Evolutionary conservation across 768 basidiomycete genomes (phyloP), one percentile per base, ranked within the genome.

Genomic region (Hygrocybe punicea): DNA sequence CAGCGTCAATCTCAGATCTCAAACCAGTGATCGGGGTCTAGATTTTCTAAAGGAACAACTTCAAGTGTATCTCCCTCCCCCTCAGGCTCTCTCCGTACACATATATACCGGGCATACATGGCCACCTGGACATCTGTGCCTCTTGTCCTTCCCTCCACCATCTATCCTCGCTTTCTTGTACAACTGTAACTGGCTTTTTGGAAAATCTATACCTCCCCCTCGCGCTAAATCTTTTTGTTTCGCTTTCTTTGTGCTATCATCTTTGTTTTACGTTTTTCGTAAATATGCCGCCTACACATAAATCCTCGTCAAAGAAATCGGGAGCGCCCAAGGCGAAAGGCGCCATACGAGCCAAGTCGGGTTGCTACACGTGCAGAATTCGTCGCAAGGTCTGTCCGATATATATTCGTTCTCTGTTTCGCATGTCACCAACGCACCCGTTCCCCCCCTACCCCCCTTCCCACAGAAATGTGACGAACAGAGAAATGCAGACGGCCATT

Each of bases 361-460:
- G 91, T 62, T 93, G 91, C 70, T 92, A 91, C 75, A 92, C 90
- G 56, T 92, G 90, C 76, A 82, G 90, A 65, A 89, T 92, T 39
- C 83, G 91, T 62, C 80, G 90, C 65, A 91, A 92, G 87, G 90
- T 89, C 50, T 40, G 71, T 70, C 39, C 40, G 37, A 37, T 37
- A 37, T n/a, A 9, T 9, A 37, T 37, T 37, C 9, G 9, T 9
- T n/a, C 9, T 37, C 9, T n/a, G 36, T n/a, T n/a, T 37, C 36
- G 29, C 4, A 29, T 29, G 29, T 29, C 8, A n/a, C n/a, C 8
- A 8, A 29, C 29, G 4, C 29, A 35, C 16, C 29, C 49, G 33
- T 50, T 6, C 16, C n/a, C 29, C 19, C 11, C 51, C n/a, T 55
- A 60, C 58, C 49, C 55, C 57, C 59, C 55, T 53, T 49, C 51